A percentile compares a stretch with the other conserved stretches of the same genome.
These are phyloP conservation scores for Phialophora chinensis DNA, from an alignment of 2,329 filamentous ascomycete genomes.

Conservation along the genomic window DNA sequence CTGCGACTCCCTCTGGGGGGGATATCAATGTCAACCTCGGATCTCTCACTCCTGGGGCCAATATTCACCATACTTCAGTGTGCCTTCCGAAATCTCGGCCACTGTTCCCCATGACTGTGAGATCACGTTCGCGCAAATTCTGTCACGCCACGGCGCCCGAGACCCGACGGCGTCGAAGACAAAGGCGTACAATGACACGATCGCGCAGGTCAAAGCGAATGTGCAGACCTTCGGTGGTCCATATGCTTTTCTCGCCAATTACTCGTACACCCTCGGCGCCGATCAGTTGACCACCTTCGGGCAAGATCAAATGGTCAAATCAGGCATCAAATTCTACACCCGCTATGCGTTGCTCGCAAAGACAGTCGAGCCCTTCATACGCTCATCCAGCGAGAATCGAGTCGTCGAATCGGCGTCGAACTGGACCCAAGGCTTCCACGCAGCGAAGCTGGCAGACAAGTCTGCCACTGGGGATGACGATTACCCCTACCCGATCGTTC, in stretches of 20 bases:
- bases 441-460: slow-evolving; percentile 4
- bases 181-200: slow-evolving; percentile 13
- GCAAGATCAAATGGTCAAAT: slow-evolving; percentile 14
- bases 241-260: slow-evolving; percentile 13
- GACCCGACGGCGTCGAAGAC: slow-evolving; percentile 19
- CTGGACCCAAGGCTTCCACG: slow-evolving; percentile 16
- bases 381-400: slow-evolving; percentile 20
- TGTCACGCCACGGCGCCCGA: slow-evolving; percentile 17
- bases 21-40: slow-evolving; percentile 15
- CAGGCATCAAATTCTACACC: slow-evolving; percentile 17
- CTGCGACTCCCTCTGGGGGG: slow-evolving; percentile 4
- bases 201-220: slow-evolving; percentile 10
- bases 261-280: slow-evolving; percentile 17
- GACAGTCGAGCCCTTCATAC: slow-evolving; percentile 8
- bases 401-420: slow-evolving; percentile 16
- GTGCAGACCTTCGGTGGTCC: slow-evolving; percentile 7
- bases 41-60: slow-evolving; percentile 22
- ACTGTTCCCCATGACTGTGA: slow-evolving; percentile 3
- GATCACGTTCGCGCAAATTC: slow-evolving; percentile 14
- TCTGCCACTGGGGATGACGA: slow-evolving; percentile 5
- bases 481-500: slow-evolving; percentile 6
- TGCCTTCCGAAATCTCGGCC: slow-evolving; percentile 15
- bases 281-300: slow-evolving; percentile 20
- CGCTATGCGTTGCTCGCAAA: slow-evolving; percentile 8
- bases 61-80: slow-evolving; percentile 16